These are phyloP conservation scores for Hypholoma sublateritium DNA, from an alignment of 768 basidiomycete species.

Conservation along the genomic window DNA sequence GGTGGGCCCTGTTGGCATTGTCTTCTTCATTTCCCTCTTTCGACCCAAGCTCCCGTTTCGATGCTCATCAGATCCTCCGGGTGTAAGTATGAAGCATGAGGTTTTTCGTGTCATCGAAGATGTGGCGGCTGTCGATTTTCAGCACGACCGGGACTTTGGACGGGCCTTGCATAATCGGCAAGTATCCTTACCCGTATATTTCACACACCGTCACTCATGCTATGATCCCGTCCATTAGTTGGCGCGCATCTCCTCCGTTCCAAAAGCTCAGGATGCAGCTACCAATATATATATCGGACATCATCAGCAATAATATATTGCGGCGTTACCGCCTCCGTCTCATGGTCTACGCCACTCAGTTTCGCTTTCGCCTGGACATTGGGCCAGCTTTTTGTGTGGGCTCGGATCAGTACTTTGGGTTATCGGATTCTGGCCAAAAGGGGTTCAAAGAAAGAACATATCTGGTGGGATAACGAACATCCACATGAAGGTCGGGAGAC, in stretches of 20 bases:
- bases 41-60: conserved; percentile 22
- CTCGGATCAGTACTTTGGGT: conserved; percentile 18
- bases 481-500: background rate
- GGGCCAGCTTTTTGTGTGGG: conserved; percentile 29
- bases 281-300: conserved; percentile 27
- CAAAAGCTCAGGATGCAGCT: conserved; percentile 23
- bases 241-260: conserved; percentile 26
- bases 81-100: conserved; percentile 29
- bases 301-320: conserved; percentile 22
- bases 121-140: conserved; percentile 29
- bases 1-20: conserved; percentile 26
- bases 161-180: conserved; percentile 23
- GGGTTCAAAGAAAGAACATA: conserved; percentile 20
- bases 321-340: conserved; percentile 28
- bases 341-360: conserved; percentile 23
- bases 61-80: conserved; percentile 29
- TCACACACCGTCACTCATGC: background rate
- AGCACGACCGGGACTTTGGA: conserved; percentile 25
- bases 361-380: conserved; percentile 32
- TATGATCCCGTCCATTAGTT: conserved; percentile 13
- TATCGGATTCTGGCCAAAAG: conserved; percentile 17
- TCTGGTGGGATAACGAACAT: conserved; percentile 3
- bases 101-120: conserved; percentile 32
- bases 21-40: conserved; percentile 27
- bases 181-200: background rate